Evolutionary conservation across 768 basidiomycete species (phyloP).

Genomic region (Sarcodon sp.): DNA sequence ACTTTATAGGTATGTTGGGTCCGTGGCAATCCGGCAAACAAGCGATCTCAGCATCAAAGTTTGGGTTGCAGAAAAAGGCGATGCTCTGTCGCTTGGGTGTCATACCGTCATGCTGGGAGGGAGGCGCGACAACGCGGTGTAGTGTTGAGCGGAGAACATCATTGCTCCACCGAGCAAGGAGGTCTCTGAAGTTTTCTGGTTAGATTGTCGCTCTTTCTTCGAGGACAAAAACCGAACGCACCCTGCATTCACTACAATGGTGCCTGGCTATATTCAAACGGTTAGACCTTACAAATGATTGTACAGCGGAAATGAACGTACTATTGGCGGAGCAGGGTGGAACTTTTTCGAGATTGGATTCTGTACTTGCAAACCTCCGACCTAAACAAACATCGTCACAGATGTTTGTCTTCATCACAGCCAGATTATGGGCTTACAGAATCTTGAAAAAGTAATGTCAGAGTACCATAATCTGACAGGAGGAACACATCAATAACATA

Average conservation of each 20-base stretch:
- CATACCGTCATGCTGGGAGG: constrained; percentile 4
- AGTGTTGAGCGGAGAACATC: constrained; percentile 14
- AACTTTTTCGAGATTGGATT: constrained; percentile 66
- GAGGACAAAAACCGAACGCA: too few species aligned
- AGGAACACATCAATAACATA: too few species aligned
- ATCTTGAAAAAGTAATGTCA: constrained; percentile 76
- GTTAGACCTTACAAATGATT: background rate
- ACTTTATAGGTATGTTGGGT: constrained; percentile 31
- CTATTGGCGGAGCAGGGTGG: constrained; percentile 65
- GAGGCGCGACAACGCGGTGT: constrained; percentile 17
- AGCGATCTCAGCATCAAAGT: constrained; percentile 11
- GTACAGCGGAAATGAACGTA: constrained; percentile 20
- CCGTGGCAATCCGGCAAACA: constrained; percentile 15
- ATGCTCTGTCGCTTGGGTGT: constrained; percentile 16
- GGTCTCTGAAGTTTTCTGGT: constrained; percentile 6
- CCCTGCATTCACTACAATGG: constrained; percentile 19
- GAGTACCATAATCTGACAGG: constrained; percentile 58
- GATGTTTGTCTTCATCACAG: background rate
- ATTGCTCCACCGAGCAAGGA: constrained; percentile 58
- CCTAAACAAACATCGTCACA: constrained; percentile 17
- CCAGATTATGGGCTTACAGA: constrained; percentile 22
- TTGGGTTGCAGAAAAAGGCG: constrained; percentile 21
- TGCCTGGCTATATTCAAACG: constrained; percentile 12
- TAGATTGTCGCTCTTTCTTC: too few species aligned
- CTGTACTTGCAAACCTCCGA: constrained; percentile 75